Conservation (phyloP, 495 filamentous ascomycete genomes). For the Penicillium longicatenatum region DNA sequence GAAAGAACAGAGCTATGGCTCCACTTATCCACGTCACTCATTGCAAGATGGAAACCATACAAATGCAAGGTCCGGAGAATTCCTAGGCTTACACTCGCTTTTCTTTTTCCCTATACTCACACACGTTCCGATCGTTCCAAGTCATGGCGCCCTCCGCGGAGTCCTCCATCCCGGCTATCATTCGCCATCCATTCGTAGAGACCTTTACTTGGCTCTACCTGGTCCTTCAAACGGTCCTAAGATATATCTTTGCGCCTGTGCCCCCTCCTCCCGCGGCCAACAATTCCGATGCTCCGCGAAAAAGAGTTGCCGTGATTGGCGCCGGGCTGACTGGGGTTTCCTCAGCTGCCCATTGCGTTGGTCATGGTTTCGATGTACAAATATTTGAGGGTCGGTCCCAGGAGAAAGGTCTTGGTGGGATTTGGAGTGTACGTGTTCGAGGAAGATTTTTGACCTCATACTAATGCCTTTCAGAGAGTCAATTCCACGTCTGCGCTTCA, state of each 20-base stretch:
- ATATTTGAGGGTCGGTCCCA: slow-evolving; percentile 72
- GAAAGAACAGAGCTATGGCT: too few species aligned
- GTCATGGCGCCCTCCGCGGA: background rate
- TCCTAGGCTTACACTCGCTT: background rate
- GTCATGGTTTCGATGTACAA: slow-evolving; percentile 80
- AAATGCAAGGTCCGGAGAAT: too few species aligned
- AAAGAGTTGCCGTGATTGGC: slow-evolving; percentile 79
- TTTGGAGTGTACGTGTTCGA: slow-evolving; percentile 66
- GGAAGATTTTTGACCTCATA: background rate
- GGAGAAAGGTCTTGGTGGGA: slow-evolving; percentile 68
- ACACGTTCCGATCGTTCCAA: background rate
- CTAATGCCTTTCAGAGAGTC: slow-evolving; percentile 55
- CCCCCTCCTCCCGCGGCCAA: slow-evolving; percentile 60
- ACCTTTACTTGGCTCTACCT: slow-evolving; percentile 63
- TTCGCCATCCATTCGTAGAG: slow-evolving; percentile 38
- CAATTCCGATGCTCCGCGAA: slow-evolving; percentile 42
- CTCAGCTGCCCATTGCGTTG: slow-evolving; percentile 80
- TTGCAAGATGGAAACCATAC: too few species aligned
- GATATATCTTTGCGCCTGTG: slow-evolving; percentile 65
- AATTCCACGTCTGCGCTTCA: slow-evolving; percentile 83
- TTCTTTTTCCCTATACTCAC: background rate
- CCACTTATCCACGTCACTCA: too few species aligned
- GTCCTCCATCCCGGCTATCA: slow-evolving; percentile 22
- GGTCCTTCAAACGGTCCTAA: slow-evolving; percentile 65
- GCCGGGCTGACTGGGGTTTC: slow-evolving; percentile 83